Evolutionary conservation across 768 basidiomycete species (phyloP).

Genomic region (Psilocybe cyanescens): DNA sequence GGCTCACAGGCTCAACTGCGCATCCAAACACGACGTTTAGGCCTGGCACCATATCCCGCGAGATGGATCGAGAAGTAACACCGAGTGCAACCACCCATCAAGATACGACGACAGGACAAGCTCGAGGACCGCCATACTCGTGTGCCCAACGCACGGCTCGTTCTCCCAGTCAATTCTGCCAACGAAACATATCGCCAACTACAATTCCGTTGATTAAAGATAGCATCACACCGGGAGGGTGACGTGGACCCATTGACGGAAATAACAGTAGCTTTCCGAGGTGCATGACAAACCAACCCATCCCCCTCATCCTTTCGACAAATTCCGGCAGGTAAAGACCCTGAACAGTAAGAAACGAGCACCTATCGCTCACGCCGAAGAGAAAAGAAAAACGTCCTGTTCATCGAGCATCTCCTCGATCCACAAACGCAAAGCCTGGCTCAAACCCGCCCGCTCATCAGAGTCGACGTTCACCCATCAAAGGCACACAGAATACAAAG

Average conservation of each 20-base stretch:
- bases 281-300: neutral
- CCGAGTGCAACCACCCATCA: neutral
- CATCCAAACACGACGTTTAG: neutral
- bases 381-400: neutral
- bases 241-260: conserved; percentile 6
- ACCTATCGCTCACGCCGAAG: neutral
- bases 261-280: neutral
- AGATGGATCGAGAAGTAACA: neutral
- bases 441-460: neutral
- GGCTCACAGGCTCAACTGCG: neutral
- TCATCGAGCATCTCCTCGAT: neutral
- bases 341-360: neutral
- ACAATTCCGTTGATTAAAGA: neutral
- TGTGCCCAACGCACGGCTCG: neutral
- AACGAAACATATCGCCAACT: neutral
- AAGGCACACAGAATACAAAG: neutral
- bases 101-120: neutral
- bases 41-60: neutral
- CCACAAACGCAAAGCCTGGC: neutral
- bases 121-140: neutral
- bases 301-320: neutral
- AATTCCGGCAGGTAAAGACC: too few relatives aligned
- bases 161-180: neutral
- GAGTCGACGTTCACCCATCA: neutral
- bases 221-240: neutral